These are phyloP conservation scores for Russula sp. DNA, from an alignment of 768 basidiomycete genomes.

Conservation along the genomic window DNA sequence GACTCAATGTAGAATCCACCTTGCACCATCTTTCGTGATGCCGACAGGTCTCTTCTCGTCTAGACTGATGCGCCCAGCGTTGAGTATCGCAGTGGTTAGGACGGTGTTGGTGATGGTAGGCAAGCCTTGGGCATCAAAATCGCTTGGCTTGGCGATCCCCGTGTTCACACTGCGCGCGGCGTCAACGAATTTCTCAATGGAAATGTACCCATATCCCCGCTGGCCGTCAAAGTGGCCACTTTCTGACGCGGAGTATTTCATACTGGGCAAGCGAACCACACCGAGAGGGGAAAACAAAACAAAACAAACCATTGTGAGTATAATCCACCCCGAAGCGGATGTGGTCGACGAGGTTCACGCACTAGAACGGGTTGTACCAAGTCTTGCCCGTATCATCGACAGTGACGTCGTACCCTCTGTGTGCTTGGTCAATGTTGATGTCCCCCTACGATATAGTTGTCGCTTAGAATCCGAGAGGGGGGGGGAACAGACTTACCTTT, in stretches of 20 bases:
- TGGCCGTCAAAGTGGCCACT: slow-evolving; percentile 93
- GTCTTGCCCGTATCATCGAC: slow-evolving; percentile 79
- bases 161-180: slow-evolving; percentile 76
- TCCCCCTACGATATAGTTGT: slow-evolving; percentile 55
- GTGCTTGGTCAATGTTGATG: slow-evolving; percentile 88
- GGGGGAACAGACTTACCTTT: slow-evolving; percentile 47
- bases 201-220: slow-evolving; percentile 86
- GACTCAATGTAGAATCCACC: slow-evolving; percentile 63
- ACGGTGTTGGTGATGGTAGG: slow-evolving; percentile 90
- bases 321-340: background rate
- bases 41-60: slow-evolving; percentile 84
- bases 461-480: background rate
- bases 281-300: background rate
- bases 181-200: slow-evolving; percentile 89
- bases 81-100: slow-evolving; percentile 79
- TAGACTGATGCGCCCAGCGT: slow-evolving; percentile 84
- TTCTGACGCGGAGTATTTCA: slow-evolving; percentile 92
- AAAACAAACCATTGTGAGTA: background rate
- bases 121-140: slow-evolving; percentile 74
- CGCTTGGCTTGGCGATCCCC: slow-evolving; percentile 53
- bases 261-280: slow-evolving; percentile 40
- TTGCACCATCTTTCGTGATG: slow-evolving; percentile 59
- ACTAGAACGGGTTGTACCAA: slow-evolving; percentile 92
- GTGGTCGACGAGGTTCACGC: slow-evolving; percentile 31
- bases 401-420: slow-evolving; percentile 88